A percentile compares a stretch with the other conserved stretches of the same genome.
These are phyloP conservation scores for Alternaria sp. DNA, from an alignment of 2,329 filamentous ascomycete genomes.

Conservation along the genomic window DNA sequence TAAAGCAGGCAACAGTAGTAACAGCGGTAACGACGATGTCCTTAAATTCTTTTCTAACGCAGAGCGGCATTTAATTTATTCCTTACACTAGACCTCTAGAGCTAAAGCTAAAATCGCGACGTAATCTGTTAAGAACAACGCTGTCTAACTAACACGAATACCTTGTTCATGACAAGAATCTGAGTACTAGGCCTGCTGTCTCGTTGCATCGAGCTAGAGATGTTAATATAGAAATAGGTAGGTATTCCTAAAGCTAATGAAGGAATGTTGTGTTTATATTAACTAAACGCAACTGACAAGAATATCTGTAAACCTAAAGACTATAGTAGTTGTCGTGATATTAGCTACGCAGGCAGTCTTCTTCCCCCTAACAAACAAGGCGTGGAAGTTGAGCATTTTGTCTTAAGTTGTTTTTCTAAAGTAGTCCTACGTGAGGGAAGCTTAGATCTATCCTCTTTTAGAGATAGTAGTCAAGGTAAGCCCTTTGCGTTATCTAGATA, in stretches of 20 bases:
- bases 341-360: no score
- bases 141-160: constrained; percentile 7
- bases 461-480: constrained; percentile 20
- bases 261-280: constrained; percentile 9
- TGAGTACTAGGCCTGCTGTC: constrained; percentile 6
- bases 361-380: no score
- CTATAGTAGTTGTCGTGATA: not conserved
- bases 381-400: constrained; percentile 4
- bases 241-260: constrained; percentile 7
- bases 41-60: constrained; percentile 10
- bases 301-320: constrained; percentile 3
- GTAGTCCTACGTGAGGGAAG: constrained; percentile 9
- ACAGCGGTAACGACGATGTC: constrained; percentile 1
- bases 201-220: constrained; percentile 5
- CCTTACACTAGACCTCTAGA: constrained; percentile 14
- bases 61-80: constrained; percentile 14
- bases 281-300: constrained; percentile 9
- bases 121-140: constrained; percentile 12
- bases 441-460: constrained; percentile 11
- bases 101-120: constrained; percentile 10
- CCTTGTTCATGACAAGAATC: constrained; percentile 11
- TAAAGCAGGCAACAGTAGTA: constrained; percentile 3
- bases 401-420: constrained; percentile 11
- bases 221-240: constrained; percentile 14
- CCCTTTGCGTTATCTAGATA: not conserved